A percentile compares a stretch with the other conserved stretches of the same genome.
Evolutionary conservation across 345 rosid genomes (phyloP).

Genomic region (Limnanthes douglasii): DNA sequence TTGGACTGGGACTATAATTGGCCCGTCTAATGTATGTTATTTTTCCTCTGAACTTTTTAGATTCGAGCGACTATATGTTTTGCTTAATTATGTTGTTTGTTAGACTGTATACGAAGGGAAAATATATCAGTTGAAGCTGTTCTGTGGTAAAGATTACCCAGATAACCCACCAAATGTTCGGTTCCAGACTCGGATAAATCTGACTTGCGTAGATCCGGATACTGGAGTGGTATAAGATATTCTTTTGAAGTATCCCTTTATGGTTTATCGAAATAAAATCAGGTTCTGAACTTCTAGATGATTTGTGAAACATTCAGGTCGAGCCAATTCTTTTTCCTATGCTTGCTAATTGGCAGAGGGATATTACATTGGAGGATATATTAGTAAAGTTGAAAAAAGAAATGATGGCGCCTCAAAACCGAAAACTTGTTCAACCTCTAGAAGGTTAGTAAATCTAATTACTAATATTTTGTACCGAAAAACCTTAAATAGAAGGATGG

Average conservation of each 20-base stretch:
- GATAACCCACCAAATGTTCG: constrained; percentile 95
- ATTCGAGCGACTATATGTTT: not conserved
- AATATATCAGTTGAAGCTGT: constrained; percentile 93
- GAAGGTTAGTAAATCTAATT: too few species aligned
- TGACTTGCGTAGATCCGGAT: constrained; percentile 92
- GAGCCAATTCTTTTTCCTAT: constrained; percentile 60
- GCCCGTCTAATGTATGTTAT: constrained; percentile 72
- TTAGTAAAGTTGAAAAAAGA: constrained; percentile 64
- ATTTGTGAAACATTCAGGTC: constrained; percentile 19
- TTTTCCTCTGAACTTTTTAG: constrained; percentile 1
- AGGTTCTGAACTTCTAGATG: not conserved
- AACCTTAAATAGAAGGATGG: too few species aligned
- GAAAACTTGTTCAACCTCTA: constrained; percentile 75
- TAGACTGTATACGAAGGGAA: constrained; percentile 96
- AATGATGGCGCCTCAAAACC: constrained; percentile 57
- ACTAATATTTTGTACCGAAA: too few species aligned
- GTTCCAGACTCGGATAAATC: constrained; percentile 84
- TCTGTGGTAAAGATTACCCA: constrained; percentile 95
- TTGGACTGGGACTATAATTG: constrained; percentile 89
- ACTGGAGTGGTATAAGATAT: constrained; percentile 61
- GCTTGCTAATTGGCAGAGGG: constrained; percentile 69
- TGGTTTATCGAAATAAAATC: not conserved
- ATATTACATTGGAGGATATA: constrained; percentile 69
- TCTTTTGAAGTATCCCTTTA: not conserved
- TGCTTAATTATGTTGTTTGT: not conserved